Evolutionary conservation across 768 basidiomycete species (phyloP), one percentile per base, ranked within the genome.

Genomic region (Lactarius psammicola): DNA sequence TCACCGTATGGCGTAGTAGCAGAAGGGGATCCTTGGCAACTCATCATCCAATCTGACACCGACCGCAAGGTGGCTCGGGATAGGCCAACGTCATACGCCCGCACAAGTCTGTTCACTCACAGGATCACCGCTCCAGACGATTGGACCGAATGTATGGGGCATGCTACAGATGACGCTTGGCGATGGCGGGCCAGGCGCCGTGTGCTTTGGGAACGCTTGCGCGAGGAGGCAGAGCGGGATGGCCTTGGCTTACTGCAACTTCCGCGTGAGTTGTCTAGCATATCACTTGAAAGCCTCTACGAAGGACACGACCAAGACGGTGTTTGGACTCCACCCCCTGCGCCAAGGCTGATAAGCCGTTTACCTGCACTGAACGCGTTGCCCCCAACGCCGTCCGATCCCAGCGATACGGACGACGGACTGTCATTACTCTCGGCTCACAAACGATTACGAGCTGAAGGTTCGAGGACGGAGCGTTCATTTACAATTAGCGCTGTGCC

Each of bases 161-260:
- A 55, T 53, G 55, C 60, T 23, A 56, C 51, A 20, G 67, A 64
- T 9, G 62, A 64, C 18, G 67, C 67, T n/a, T 60, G 59, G 54
- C 49, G 62, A 28, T 64, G 62, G 67, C 69, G 69, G 34, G 63
- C 62, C 23, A 59, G 67, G 28, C 69, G 69, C 54, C 62, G 67
- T 28, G 56, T 69, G 56, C 69, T 69, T 61, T 69, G 67, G 62
- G 67, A 69, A 30, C 31, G 62, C 20, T 60, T 59, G 15, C 67
- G 55, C 17, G 67, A 64, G 38, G 69, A 69, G 56, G 69, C 56
- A 58, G 46, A 68, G 38, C 62, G 18, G n/a, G 67, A 69, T 51
- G 63, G 63, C 40, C 56, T 68, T 3, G 63, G 60, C 20, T 15
- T 51, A 15, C 40, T 68, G 23, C 40, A 58, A 18, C 36, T 69